A percentile compares a stretch with the other conserved stretches of the same genome.
These are phyloP conservation scores for Exophiala calicioides DNA, from an alignment of 2,329 filamentous ascomycete genomes.

Conservation along the genomic window DNA sequence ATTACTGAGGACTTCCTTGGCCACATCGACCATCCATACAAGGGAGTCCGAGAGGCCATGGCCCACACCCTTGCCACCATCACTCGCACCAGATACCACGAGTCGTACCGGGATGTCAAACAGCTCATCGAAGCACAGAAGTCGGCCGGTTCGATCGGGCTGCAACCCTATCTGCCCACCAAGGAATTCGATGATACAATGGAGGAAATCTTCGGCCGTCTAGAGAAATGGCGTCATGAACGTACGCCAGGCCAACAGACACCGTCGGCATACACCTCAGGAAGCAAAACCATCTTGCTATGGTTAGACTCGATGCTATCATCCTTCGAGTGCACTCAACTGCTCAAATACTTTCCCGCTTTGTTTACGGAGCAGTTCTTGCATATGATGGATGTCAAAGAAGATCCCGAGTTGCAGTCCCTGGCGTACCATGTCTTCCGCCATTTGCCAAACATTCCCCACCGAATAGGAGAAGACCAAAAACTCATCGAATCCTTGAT, in stretches of 20 bases:
- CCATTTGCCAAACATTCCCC: slow-evolving; percentile 92
- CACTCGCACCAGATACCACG: slow-evolving; percentile 88
- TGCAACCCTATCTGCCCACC: slow-evolving; percentile 76
- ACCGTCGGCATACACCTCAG: slow-evolving; percentile 90
- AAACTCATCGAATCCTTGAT: slow-evolving; percentile 84
- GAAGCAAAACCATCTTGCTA: slow-evolving; percentile 90
- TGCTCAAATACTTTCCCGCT: slow-evolving; percentile 87
- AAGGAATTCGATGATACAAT: slow-evolving; percentile 74
- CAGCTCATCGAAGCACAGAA: slow-evolving; percentile 78
- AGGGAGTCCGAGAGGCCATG: slow-evolving; percentile 93
- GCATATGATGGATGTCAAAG: slow-evolving; percentile 99
- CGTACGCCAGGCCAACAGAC: slow-evolving; percentile 86
- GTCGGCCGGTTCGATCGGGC: slow-evolving; percentile 75
- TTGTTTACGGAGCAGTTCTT: slow-evolving; percentile 88
- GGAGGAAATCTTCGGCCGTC: slow-evolving; percentile 70
- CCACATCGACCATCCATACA: slow-evolving; percentile 96
- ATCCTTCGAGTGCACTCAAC: slow-evolving; percentile 87
- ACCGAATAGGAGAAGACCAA: slow-evolving; percentile 80
- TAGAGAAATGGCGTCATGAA: slow-evolving; percentile 86
- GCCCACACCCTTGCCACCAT: slow-evolving; percentile 85
- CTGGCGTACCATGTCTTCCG: slow-evolving; percentile 96
- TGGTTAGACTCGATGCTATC: slow-evolving; percentile 93
- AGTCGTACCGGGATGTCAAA: slow-evolving; percentile 81
- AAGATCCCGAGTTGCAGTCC: slow-evolving; percentile 92
- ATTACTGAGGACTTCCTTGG: slow-evolving; percentile 85